Percentiles rank a stretch among this genome's conserved stretches.
Conservation (phyloP, 306 rosid species). For the Gastrolobium villosum region DNA sequence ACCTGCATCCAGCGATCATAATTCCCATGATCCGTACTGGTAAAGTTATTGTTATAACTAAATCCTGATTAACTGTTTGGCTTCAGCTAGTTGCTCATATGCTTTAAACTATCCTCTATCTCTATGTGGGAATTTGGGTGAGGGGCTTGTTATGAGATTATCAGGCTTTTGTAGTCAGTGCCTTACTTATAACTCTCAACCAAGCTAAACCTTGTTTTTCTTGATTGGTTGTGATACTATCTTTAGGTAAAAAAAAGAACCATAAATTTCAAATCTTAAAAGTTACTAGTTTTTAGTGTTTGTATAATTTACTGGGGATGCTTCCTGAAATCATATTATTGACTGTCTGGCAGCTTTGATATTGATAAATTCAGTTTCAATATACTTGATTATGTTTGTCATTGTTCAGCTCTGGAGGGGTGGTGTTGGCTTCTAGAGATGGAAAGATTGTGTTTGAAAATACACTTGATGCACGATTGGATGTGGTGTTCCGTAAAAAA, state of each 20-base stretch:
- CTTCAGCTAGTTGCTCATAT: constrained; percentile 3
- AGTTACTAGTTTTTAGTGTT: background rate
- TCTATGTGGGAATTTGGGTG: constrained; percentile 9
- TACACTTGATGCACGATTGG: constrained; percentile 96
- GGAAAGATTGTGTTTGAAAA: constrained; percentile 97
- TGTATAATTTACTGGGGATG: constrained; percentile 35
- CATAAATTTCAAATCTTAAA: background rate
- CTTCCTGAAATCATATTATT: constrained; percentile 35
- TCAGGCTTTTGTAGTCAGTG: constrained; percentile 21
- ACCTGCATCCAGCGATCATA: constrained; percentile 73
- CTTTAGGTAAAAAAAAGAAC: background rate
- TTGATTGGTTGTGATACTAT: constrained; percentile 21
- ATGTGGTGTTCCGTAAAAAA: constrained; percentile 88
- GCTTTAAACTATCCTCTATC: background rate
- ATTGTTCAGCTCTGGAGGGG: constrained; percentile 92
- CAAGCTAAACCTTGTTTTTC: background rate
- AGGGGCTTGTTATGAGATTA: constrained; percentile 11
- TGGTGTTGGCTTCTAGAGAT: constrained; percentile 95
- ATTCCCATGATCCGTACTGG: constrained; percentile 81
- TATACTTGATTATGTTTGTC: constrained; percentile 46
- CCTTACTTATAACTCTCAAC: constrained; percentile 20
- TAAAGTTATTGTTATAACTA: constrained; percentile 48
- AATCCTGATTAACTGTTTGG: constrained; percentile 3
- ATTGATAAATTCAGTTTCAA: background rate
- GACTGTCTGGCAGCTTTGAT: constrained; percentile 23